Evolutionary conservation across 176 grass and related monocot species (phyloP), one percentile per base, ranked within the genome.

Genomic region (Zoysia japonica): DNA sequence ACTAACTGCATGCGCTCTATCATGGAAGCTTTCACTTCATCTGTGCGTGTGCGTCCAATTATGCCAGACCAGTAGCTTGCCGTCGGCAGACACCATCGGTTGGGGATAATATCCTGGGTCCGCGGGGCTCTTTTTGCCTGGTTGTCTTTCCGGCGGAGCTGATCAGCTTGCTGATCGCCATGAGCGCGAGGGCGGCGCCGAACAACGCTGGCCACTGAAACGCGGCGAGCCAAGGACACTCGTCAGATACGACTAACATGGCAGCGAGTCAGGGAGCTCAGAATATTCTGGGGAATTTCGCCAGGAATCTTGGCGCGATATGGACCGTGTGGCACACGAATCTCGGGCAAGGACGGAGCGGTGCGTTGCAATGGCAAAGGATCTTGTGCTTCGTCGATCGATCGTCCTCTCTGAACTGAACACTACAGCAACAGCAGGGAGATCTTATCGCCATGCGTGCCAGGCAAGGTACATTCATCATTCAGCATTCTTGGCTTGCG

Each of bases 271-370:
- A 64, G 44, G 12, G 35, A 78, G 45, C 37, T 10, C 39, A 9
- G 85, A 83, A 78, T 83, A 87, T 87, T 71, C 80, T 13, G 67
- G 4, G 20, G 65, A 5, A 65, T 76, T 10, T 60, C 7, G 79
- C 17, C 7, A 38, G 80, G 85, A 73, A 73, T 87, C 67, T 78
- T 65, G 65, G 72, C 6, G 55, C 11, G 59, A 61, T 61, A 61
- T 61, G 59, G 19, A 61, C 20, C 59, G 46, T 7, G 7, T 71
- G 28, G 28, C 28, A 28, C 28, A 28, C 0, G 28, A 28, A 28
- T 28, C 28, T 28, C 28, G 28, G 28, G 28, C 28, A 28, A 28
- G 28, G 28, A 28, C 28, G 28, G 28, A 28, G 28, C 0, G 28
- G 28, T 28, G 28, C 28, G 0, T 28, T 28, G 28, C 28, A 28